Evolutionary conservation across 1,284 basidiomycete genomes (phyloP).

Genomic region (Heimioporus punctisporus): DNA sequence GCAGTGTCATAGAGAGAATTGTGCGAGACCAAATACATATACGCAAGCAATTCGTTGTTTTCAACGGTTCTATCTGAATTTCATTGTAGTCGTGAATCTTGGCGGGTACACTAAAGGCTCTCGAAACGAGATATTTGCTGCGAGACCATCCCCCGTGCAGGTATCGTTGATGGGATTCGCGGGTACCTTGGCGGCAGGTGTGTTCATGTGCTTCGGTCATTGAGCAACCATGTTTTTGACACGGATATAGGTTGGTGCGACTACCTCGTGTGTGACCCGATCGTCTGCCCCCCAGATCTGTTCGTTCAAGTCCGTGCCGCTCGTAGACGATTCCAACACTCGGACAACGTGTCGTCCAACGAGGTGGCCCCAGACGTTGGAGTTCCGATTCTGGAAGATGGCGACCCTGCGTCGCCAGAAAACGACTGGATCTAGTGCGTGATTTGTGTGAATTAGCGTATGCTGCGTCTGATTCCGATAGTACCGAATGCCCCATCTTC

Average conservation of each 20-base stretch:
- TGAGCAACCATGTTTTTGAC: background rate
- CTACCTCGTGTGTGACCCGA: slow-evolving; percentile 58
- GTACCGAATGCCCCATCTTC: slow-evolving; percentile 51
- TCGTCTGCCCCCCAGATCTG: slow-evolving; percentile 47
- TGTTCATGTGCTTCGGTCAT: slow-evolving; percentile 7
- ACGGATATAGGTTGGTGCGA: slow-evolving; percentile 53
- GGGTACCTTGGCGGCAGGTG: slow-evolving; percentile 54
- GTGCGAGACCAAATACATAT: slow-evolving; percentile 55
- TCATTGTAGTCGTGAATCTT: slow-evolving; percentile 48
- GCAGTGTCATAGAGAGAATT: slow-evolving; percentile 47
- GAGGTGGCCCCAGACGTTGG: slow-evolving; percentile 29
- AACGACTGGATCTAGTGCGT: slow-evolving; percentile 58
- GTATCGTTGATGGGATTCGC: slow-evolving; percentile 63
- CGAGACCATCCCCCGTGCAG: slow-evolving; percentile 58
- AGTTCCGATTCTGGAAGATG: slow-evolving; percentile 41
- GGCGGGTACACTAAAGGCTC: slow-evolving; percentile 72
- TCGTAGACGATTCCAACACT: slow-evolving; percentile 8
- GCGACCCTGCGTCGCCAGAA: slow-evolving; percentile 51
- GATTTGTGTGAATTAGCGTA: slow-evolving; percentile 1
- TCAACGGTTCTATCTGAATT: slow-evolving; percentile 3
- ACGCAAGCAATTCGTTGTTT: slow-evolving; percentile 31
- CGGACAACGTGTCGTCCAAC: background rate
- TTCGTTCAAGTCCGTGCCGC: slow-evolving; percentile 35
- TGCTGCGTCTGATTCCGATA: slow-evolving; percentile 14
- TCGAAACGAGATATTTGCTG: slow-evolving; percentile 64